Conservation (phyloP, 352 stramenopile species). For the Thalassiosira oceanica region DNA sequence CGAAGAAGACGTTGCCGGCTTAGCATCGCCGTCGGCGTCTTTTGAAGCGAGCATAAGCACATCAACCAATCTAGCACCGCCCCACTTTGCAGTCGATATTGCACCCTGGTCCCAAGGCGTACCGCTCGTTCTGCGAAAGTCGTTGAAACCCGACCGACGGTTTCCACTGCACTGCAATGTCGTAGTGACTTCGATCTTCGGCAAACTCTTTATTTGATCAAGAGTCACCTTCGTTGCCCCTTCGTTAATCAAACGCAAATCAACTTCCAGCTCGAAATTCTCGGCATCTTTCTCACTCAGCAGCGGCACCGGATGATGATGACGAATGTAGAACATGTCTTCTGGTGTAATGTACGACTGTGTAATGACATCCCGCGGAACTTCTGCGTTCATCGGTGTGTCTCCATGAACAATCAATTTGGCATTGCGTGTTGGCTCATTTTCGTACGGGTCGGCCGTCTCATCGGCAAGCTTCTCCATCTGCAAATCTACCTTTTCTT, state of each 20-base stretch:
- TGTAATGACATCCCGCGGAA: slow-evolving; percentile 88
- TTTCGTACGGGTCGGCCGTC: slow-evolving; percentile 90
- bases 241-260: slow-evolving; percentile 52
- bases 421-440: slow-evolving; percentile 87
- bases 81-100: slow-evolving; percentile 92
- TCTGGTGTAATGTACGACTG: slow-evolving; percentile 93
- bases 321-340: slow-evolving; percentile 95
- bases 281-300: slow-evolving; percentile 84
- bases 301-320: slow-evolving; percentile 94
- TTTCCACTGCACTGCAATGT: slow-evolving; percentile 96
- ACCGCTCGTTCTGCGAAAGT: slow-evolving; percentile 57
- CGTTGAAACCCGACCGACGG: slow-evolving; percentile 88
- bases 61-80: slow-evolving; percentile 88
- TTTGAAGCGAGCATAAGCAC: no score
- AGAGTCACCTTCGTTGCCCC: slow-evolving; percentile 14
- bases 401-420: slow-evolving; percentile 90
- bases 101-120: slow-evolving; percentile 85
- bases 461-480: slow-evolving; percentile 86
- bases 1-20: no score
- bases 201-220: no score
- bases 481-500: slow-evolving; percentile 84
- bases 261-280: slow-evolving; percentile 81
- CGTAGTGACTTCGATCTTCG: slow-evolving; percentile 87
- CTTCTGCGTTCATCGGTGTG: slow-evolving; percentile 92
- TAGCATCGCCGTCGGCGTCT: no score